Evolutionary conservation across 2,329 filamentous ascomycete genomes (phyloP), one percentile per base, ranked within the genome.

Genomic region (Colletotrichum tanaceti): DNA sequence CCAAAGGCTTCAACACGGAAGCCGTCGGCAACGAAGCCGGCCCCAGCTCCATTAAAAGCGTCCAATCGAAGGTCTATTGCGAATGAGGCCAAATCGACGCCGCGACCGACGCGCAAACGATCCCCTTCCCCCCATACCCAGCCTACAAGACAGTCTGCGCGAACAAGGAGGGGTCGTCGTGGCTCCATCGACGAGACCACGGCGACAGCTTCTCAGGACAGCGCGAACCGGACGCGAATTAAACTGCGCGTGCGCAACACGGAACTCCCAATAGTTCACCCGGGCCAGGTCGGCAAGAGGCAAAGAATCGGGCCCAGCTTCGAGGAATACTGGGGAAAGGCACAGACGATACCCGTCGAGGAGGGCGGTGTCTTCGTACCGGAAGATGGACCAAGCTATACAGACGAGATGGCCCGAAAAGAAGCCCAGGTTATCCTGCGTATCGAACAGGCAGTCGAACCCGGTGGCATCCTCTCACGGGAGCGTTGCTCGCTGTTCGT

Each of bases 391-490:
- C 82, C 84, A 1, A 77, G 78, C 18, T 87, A 87, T 72, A 90
- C 89, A 1, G 83, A 89, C 13, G 88, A 91, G 61, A 84, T 87
- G 74, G 90, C 90, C 2, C 77, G 81, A 52, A 85, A 86, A 61
- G 94, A 98, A 78, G 94, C 93, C 1, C 80, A 81, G 18, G 80
- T 89, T n/a, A 87, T 96, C 20, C 72, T 89, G 65, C 87, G 88
- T 39, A 89, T 97, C 35, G 88, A 94, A 72, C 82, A 89, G 55
- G 94, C 93, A 71, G 89, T 89, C 4, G 85, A 92, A 74, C 87
- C 90, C 5, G 94, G 94, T 18, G 93, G 93, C 2, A 77, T 94
- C 4, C 84, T 98, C 35, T 93, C 91, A 58, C 82, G 85, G 62
- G 88, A 89, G 68, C 85, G 86, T 68, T 95, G 92, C 76, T 90